These are phyloP conservation scores for Fusarium pseudograminearum DNA, from an alignment of 2,329 filamentous ascomycete species.

Conservation along the genomic window DNA sequence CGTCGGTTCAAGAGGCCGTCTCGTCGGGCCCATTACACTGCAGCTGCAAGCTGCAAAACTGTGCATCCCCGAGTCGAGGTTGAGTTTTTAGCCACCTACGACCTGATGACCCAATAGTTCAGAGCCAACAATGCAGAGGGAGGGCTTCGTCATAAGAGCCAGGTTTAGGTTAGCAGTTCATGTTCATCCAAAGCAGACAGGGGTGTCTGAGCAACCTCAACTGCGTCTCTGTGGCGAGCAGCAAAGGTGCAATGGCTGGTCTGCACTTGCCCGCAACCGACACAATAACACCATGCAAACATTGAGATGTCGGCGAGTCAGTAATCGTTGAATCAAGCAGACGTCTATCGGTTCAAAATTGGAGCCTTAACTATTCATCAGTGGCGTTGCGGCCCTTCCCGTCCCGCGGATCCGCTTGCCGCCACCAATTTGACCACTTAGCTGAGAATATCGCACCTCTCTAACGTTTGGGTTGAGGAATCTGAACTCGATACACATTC, in stretches of 20 bases:
- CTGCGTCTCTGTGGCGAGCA: constrained; percentile 8
- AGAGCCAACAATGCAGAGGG: constrained; percentile 27
- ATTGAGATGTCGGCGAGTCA: neutral
- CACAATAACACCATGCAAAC: constrained; percentile 9
- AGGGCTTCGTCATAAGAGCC: constrained; percentile 31
- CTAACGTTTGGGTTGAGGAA: neutral
- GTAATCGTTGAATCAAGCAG: constrained; percentile 15
- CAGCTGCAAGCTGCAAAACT: constrained; percentile 42
- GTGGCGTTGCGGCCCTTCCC: constrained; percentile 46
- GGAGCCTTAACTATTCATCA: constrained; percentile 22
- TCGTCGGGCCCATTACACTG: constrained; percentile 26
- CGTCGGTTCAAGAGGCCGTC: constrained; percentile 12
- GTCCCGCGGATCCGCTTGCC: constrained; percentile 40
- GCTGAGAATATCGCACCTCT: neutral
- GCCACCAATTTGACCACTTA: constrained; percentile 33
- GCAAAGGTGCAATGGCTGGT: neutral
- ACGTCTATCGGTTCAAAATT: constrained; percentile 9
- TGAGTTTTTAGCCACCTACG: constrained; percentile 22
- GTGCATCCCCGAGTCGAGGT: constrained; percentile 44
- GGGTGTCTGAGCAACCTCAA: constrained; percentile 2
- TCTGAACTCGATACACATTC: neutral
- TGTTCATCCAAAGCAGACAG: neutral
- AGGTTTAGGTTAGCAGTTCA: constrained; percentile 7
- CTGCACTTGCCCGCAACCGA: neutral
- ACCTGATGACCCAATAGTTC: constrained; percentile 34